phyloP scores from a whole-genome alignment of 1,139 yeast species.

The Blastobotrys proliferans region DNA sequence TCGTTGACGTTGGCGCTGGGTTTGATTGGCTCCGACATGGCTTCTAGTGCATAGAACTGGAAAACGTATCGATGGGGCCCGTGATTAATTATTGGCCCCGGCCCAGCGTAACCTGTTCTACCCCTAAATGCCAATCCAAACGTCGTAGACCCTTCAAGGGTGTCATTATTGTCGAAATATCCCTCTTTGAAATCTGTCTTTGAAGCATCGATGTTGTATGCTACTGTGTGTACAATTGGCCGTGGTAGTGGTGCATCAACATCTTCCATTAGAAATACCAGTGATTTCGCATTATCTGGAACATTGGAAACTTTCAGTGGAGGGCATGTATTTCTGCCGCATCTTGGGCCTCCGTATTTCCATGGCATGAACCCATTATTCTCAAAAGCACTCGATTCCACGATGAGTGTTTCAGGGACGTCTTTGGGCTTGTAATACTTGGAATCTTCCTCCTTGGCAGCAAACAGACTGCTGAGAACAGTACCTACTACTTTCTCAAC shows the following conservation, averaged over 20 bases:
- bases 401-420: slow-evolving; percentile 14
- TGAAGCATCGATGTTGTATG: slow-evolving; percentile 16
- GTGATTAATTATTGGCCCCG: slow-evolving; percentile 21
- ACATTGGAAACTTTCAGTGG: slow-evolving; percentile 16
- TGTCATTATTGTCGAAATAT: slow-evolving; percentile 10
- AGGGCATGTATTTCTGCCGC: slow-evolving; percentile 20
- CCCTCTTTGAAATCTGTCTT: slow-evolving; percentile 14
- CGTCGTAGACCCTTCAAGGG: slow-evolving; percentile 8
- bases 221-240: slow-evolving; percentile 19
- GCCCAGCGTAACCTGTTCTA: slow-evolving; percentile 18
- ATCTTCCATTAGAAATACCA: slow-evolving; percentile 21
- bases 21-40: slow-evolving; percentile 7
- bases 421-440: slow-evolving; percentile 9
- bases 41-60: slow-evolving; percentile 20
- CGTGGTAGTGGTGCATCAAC: slow-evolving; percentile 21
- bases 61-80: slow-evolving; percentile 24
- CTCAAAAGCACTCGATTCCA: slow-evolving; percentile 20
- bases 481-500: slow-evolving; percentile 17
- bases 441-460: slow-evolving; percentile 13
- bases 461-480: slow-evolving; percentile 14
- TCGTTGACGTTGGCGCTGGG: slow-evolving; percentile 2
- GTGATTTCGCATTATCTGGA: slow-evolving; percentile 17
- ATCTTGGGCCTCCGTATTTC: slow-evolving; percentile 18
- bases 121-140: slow-evolving; percentile 19
- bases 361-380: slow-evolving; percentile 19